Base-by-base conservation (phyloP, 2,329 filamentous ascomycete genomes). In the Akanthomyces dipterigenus region DNA sequence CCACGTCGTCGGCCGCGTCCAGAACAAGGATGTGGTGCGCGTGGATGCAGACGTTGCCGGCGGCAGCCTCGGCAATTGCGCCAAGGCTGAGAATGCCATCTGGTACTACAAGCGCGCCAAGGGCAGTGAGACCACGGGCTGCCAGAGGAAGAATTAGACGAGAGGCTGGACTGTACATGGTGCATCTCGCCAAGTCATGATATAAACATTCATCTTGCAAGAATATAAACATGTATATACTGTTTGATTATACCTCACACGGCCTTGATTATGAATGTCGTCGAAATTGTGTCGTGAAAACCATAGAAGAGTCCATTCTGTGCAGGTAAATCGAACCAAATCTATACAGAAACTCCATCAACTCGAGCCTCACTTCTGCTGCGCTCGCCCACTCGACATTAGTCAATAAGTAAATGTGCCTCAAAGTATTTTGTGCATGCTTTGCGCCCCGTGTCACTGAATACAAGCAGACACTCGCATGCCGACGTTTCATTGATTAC, bases 1-100 rank as follows among this genome's bases (percentile, higher is more conserved):
- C 70, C 80, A 88, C 70, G 81, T 83, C 57, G 78, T 77, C 60
- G 86, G 86, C 3, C 71, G 77, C 18, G 80, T 84, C 7, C 86
- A 88, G 73, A 73, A 78, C 60, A 76, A 75, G 2, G 70, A 80
- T 45, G 77, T 74, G 11, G 67, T 81, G 26, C 76, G 78, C 5
- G 68, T 78, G 11, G 68, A 72, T n/a, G 74, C 75, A 8, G 72
- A 73, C 59, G 75, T 78, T 3, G 78, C 81, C 60, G 82, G 80
- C 0, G 78, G 78, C 5, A 76, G 74, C 24, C 67, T 77, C 48
- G 81, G 79, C 26, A 85, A 76, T 64, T 88, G 85, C 68, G 84
- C 84, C 6, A 82, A 76, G 68, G 70, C 78, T 0, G 69, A 76
- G 12, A 78, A 78, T 5, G 84, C 82, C 2, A 70, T 88, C 16